Evolutionary conservation across 1,139 yeast species (phyloP).

Genomic region (Geotrichum fermentans): DNA sequence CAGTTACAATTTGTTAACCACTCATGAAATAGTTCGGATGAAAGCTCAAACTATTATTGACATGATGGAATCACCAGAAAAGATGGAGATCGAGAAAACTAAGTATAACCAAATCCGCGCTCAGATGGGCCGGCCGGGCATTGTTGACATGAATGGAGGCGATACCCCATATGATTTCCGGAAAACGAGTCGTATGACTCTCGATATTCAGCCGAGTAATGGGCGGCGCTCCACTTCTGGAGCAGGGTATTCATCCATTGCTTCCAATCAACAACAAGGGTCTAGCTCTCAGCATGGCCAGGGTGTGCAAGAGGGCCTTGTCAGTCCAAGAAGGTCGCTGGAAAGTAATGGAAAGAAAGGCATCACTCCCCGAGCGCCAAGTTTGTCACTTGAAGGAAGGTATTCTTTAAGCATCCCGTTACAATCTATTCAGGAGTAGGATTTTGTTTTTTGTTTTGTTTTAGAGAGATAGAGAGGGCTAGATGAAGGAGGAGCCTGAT

Average conservation of each 20-base stretch:
- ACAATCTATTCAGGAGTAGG: constrained; percentile 17
- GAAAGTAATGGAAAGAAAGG: constrained; percentile 5
- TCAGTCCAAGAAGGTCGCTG: constrained; percentile 17
- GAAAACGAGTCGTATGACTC: constrained; percentile 14
- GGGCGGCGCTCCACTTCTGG: constrained; percentile 1
- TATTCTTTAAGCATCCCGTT: constrained; percentile 23
- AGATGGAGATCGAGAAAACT: constrained; percentile 31
- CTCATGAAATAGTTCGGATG: constrained; percentile 29
- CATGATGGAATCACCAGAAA: constrained; percentile 31
- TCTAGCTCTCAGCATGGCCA: too few species aligned
- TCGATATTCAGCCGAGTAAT: constrained; percentile 7
- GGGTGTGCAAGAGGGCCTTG: too few species aligned
- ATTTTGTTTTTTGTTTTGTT: too few species aligned
- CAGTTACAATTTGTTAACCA: neutral
- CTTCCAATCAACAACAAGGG: neutral
- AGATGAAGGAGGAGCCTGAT: too few species aligned
- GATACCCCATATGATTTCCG: constrained; percentile 16
- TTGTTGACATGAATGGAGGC: constrained; percentile 26
- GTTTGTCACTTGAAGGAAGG: constrained; percentile 19
- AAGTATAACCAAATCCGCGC: constrained; percentile 32
- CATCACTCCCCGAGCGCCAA: constrained; percentile 2
- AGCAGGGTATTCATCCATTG: constrained; percentile 1
- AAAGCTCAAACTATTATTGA: constrained; percentile 32
- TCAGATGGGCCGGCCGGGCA: constrained; percentile 34
- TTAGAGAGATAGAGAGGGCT: too few species aligned